Percentiles rank a stretch among this genome's conserved stretches.
These are phyloP conservation scores for Rubroboletus satanas DNA, from an alignment of 768 basidiomycete species.

Conservation along the genomic window DNA sequence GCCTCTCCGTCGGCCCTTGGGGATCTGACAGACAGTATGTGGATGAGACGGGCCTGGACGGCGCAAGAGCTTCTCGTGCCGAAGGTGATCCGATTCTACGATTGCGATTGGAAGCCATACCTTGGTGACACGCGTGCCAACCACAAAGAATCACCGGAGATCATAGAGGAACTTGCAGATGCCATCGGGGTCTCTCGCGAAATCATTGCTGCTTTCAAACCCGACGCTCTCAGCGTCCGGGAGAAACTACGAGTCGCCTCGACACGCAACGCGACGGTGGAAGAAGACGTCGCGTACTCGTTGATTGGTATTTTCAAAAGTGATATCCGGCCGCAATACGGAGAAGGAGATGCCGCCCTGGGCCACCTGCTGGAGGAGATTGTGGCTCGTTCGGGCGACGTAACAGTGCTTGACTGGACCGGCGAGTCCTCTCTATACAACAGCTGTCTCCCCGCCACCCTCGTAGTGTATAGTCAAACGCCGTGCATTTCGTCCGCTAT, in stretches of 20 bases:
- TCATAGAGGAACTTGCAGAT: background rate
- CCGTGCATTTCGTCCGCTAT: no score
- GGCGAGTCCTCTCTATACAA: conserved; percentile 6
- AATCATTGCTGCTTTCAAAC: background rate
- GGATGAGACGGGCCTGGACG: background rate
- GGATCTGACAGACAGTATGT: background rate
- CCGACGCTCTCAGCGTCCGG: background rate
- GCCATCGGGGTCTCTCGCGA: background rate
- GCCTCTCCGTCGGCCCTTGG: background rate
- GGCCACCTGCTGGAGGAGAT: conserved; percentile 10
- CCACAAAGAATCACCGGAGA: background rate
- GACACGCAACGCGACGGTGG: background rate
- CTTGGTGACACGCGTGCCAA: background rate
- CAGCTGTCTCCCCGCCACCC: conserved; percentile 6
- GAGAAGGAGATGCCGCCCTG: background rate
- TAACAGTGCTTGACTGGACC: conserved; percentile 1
- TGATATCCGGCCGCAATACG: conserved; percentile 3
- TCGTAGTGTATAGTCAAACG: background rate
- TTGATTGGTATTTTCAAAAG: conserved; percentile 12
- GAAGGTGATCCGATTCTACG: background rate
- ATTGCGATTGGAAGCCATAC: background rate
- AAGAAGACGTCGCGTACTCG: conserved; percentile 8
- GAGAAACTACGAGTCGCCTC: conserved; percentile 10
- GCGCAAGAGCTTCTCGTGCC: background rate
- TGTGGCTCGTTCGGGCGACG: conserved; percentile 1